These are phyloP conservation scores for Abrus precatorius DNA, from an alignment of 306 rosid genomes.

Conservation along the genomic window DNA sequence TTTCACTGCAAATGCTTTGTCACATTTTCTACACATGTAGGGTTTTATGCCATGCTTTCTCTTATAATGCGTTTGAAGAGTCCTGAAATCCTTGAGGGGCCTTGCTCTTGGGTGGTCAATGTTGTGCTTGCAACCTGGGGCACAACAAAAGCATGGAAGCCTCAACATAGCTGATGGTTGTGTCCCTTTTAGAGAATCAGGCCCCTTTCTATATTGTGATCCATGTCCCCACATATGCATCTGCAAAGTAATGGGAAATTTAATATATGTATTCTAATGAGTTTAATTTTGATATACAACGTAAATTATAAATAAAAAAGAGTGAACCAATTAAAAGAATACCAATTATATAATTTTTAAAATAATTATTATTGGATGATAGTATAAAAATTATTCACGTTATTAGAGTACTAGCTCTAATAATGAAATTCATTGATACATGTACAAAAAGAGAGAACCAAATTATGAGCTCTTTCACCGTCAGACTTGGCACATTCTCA, in stretches of 20 bases:
- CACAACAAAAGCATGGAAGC: conserved; percentile 37
- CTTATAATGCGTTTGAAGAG: conserved; percentile 78
- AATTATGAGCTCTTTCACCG: neutral
- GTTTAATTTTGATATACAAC: too few relatives aligned
- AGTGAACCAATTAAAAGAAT: too few relatives aligned
- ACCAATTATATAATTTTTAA: too few relatives aligned
- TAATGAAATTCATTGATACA: too few relatives aligned
- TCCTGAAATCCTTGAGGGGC: conserved; percentile 74
- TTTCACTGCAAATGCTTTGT: conserved; percentile 70
- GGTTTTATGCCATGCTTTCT: conserved; percentile 76
- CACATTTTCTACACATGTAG: conserved; percentile 65
- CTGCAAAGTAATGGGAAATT: neutral
- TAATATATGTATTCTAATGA: too few relatives aligned
- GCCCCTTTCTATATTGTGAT: conserved; percentile 28
- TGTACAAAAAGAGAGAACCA: neutral
- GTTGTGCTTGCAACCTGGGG: conserved; percentile 71
- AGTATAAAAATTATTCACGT: too few relatives aligned
- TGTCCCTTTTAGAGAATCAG: conserved; percentile 30
- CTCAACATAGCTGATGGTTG: conserved; percentile 35
- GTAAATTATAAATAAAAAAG: too few relatives aligned
- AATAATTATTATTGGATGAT: too few relatives aligned
- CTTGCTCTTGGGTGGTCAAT: conserved; percentile 69
- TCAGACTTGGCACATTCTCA: neutral
- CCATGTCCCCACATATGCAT: conserved; percentile 40
- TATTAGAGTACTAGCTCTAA: too few relatives aligned